Evolutionary conservation across 208 protist genomes (phyloP).

Genomic region (Acanthamoeba royreba): DNA sequence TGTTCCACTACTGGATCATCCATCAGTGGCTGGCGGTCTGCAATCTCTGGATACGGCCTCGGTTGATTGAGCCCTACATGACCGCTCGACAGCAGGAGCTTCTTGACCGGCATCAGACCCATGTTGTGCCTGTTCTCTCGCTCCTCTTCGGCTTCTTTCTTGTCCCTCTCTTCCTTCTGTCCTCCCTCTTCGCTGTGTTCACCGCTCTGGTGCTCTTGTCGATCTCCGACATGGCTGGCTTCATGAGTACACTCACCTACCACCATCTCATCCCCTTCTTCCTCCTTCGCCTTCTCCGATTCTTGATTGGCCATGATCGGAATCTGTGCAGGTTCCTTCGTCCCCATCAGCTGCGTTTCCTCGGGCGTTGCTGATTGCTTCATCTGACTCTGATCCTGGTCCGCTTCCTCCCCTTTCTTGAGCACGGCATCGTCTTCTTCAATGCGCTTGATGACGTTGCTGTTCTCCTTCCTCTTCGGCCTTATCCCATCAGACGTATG

Average conservation of each 20-base stretch:
- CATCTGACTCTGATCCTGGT: background rate
- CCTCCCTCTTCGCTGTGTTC: background rate
- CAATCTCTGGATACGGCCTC: too few species aligned
- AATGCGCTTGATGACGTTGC: background rate
- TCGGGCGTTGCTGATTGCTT: background rate
- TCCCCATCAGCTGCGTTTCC: background rate
- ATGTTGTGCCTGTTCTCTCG: background rate
- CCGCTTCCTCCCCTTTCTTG: background rate
- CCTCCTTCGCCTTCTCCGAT: background rate
- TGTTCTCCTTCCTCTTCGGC: background rate
- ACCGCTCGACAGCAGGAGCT: too few species aligned
- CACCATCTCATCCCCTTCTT: too few species aligned
- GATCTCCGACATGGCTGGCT: background rate
- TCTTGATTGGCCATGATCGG: too few species aligned
- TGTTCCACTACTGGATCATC: too few species aligned
- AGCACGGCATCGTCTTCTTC: background rate
- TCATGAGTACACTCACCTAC: background rate
- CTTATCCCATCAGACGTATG: background rate
- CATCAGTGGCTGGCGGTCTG: too few species aligned
- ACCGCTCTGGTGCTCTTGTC: background rate
- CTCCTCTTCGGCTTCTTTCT: background rate
- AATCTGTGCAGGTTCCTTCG: too few species aligned
- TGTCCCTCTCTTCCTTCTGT: background rate
- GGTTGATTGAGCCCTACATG: too few species aligned
- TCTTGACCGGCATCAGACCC: too few species aligned